phyloP scores from a whole-genome alignment of 2,329 filamentous ascomycete species.

The Beauveria scarabaeidicola region DNA sequence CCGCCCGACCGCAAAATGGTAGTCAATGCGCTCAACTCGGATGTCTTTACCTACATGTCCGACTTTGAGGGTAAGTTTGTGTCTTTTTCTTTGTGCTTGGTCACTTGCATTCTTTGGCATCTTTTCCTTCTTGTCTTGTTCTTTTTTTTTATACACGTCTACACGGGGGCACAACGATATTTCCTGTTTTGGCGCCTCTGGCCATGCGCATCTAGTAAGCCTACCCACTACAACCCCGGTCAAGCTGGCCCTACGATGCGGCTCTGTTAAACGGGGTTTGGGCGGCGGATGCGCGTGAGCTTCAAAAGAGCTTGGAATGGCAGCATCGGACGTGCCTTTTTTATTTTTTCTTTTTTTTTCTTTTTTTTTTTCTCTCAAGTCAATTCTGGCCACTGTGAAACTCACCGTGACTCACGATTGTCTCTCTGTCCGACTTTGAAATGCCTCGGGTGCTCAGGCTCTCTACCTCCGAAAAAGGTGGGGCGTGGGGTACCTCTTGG shows the following conservation, averaged over 20 bases:
- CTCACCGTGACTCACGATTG: neutral
- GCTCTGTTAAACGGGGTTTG: slow-evolving; percentile 1
- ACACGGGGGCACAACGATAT: neutral
- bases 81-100: neutral
- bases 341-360: neutral
- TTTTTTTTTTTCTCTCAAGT: neutral
- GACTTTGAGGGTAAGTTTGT: slow-evolving; percentile 78
- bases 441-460: slow-evolving; percentile 2
- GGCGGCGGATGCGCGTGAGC: neutral
- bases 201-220: slow-evolving; percentile 10
- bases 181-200: slow-evolving; percentile 6
- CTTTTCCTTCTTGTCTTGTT: slow-evolving; percentile 18
- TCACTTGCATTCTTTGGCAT: slow-evolving; percentile 27
- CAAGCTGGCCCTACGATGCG: slow-evolving; percentile 8
- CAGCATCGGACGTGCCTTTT: neutral
- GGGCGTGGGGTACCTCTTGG: slow-evolving; percentile 3
- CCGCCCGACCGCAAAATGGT: slow-evolving; percentile 99
- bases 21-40: slow-evolving; percentile 88
- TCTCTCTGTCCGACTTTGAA: neutral
- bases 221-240: slow-evolving; percentile 4
- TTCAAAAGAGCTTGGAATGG: neutral
- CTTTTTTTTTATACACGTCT: neutral
- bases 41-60: slow-evolving; percentile 99
- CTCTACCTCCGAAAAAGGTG: slow-evolving; percentile 2
- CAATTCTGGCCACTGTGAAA: neutral